These are phyloP conservation scores for Vitis riparia DNA, from an alignment of 164 flowering plant species.

Conservation along the genomic window DNA sequence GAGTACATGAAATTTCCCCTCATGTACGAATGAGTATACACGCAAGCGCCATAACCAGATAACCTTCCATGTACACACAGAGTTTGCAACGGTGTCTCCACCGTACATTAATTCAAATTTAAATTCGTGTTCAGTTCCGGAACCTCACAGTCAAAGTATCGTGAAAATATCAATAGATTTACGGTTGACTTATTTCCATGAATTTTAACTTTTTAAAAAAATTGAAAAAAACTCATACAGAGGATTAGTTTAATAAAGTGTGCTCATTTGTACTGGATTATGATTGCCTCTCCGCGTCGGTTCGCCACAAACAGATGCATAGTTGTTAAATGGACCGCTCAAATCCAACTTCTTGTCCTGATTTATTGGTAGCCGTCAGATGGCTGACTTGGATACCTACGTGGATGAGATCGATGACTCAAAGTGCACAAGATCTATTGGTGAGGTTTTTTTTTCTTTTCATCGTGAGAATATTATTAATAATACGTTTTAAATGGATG, in stretches of 20 bases:
- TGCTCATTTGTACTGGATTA: neutral
- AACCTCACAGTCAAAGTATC: neutral
- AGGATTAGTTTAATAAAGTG: neutral
- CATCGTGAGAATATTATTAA: too few species aligned
- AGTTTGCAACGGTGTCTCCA: neutral
- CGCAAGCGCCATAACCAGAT: neutral
- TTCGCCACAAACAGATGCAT: conserved; percentile 8
- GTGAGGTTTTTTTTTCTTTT: too few species aligned
- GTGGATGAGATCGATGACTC: too few species aligned
- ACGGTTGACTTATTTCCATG: too few species aligned
- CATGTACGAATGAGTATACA: neutral
- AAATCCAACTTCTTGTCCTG: neutral
- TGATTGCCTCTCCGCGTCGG: conserved; percentile 8
- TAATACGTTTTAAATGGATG: too few species aligned
- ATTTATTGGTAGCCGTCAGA: neutral
- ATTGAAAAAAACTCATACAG: neutral
- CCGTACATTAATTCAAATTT: conserved; percentile 4
- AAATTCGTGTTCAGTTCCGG: conserved; percentile 12
- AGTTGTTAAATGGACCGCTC: neutral
- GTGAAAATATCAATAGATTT: neutral
- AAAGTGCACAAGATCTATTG: too few species aligned
- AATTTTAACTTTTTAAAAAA: neutral
- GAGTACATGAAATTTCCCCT: neutral
- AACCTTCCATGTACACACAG: conserved; percentile 1
- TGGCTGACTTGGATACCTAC: too few species aligned